Base-by-base conservation (phyloP, 2,329 filamentous ascomycete species). In the Paracorniculantispora psalliotae region DNA sequence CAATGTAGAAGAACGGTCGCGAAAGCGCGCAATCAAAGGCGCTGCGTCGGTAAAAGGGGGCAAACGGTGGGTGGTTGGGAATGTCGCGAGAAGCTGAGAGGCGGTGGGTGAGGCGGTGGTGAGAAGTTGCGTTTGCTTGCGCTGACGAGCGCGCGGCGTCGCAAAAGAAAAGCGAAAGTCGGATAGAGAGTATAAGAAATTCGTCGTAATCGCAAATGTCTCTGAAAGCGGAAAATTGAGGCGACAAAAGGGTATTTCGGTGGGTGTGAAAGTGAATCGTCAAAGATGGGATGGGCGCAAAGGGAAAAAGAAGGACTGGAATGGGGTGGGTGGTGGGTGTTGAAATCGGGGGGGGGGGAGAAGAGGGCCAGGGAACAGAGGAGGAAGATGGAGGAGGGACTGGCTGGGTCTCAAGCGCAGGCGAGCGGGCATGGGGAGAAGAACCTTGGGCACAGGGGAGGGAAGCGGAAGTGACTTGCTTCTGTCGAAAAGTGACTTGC, bases 241-340 rank as follows among this genome's bases (percentile, higher is more conserved):
- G 28, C 46, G 28, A 43, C 53, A 63, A 62, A 61, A 61, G 61
- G 50, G 56, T 46, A 52, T 50, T 57, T 54, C 41, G 37, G 57
- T 55, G 61, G 54, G 52, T 48, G 37, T 47, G 47, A 51, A 62
- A n/a, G n/a, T n/a, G 13, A 55, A 37, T 55, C 60, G 65, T 59
- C 64, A 41, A 59, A 63, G 61, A 61, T 61, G 61, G 63, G 61
- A 67, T 63, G 61, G 59, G 62, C 65, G 64, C 65, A 69, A 69
- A 71, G 67, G 61, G 69, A 68, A 69, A 72, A 68, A 63, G 71
- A 71, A 65, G 61, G 71, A 72, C 67, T 68, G 67, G 66, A 68
- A 68, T 66, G 64, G 63, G 63, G 67, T 65, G 62, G n/a, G n/a
- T n/a, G n/a, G n/a, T n/a, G n/a, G n/a, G 49, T 50, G 44, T 44